phyloP scores from a whole-genome alignment of 2,329 filamentous ascomycete genomes.

The Alternaria incomplexa region DNA sequence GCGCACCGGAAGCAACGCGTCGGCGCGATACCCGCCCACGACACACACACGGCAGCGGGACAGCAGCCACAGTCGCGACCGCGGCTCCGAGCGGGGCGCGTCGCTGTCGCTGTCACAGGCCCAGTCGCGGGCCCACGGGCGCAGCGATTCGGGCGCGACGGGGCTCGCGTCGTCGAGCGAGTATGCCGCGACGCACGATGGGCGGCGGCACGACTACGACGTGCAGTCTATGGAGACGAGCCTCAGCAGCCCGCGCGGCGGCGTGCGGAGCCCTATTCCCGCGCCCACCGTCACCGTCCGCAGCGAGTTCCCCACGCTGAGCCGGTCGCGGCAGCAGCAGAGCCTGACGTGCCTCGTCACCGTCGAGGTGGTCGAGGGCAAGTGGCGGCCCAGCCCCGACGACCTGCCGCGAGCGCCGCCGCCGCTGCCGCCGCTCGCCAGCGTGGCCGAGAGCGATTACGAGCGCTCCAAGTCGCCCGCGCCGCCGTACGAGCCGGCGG shows the following conservation, averaged over 20 bases:
- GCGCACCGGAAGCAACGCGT: conserved; percentile 44
- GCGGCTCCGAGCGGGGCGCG: conserved; percentile 48
- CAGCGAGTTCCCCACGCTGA: conserved; percentile 96
- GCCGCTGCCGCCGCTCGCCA: conserved; percentile 57
- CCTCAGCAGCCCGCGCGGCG: conserved; percentile 71
- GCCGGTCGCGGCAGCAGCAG: conserved; percentile 89
- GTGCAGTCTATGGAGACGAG: conserved; percentile 94
- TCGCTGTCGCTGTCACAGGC: conserved; percentile 48
- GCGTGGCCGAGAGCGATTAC: conserved; percentile 53
- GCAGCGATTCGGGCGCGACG: conserved; percentile 80
- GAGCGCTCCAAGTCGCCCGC: conserved; percentile 62
- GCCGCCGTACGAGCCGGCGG: conserved; percentile 73
- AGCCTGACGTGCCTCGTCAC: conserved; percentile 93
- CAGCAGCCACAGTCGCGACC: conserved; percentile 49
- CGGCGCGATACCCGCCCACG: conserved; percentile 36
- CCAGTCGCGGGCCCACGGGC: conserved; percentile 61
- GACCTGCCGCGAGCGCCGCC: conserved; percentile 68
- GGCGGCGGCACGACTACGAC: conserved; percentile 89
- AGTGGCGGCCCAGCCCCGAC: conserved; percentile 85
- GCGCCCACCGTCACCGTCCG: conserved; percentile 90
- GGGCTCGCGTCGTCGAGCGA: conserved; percentile 75
- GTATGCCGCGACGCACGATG: conserved; percentile 77
- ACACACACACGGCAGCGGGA: conserved; percentile 41
- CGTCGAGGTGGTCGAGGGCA: conserved; percentile 89
- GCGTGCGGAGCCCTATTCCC: conserved; percentile 85